Conservation (phyloP, 306 rosid species). For the Cucumis sativus region Cucumber_9930_V3 NC_026655.2:23871001-23871500, state of each 20-base stretch:
- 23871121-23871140: not conserved
- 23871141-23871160: not conserved
- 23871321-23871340: not conserved
- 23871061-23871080: not conserved
- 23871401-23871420: not conserved
- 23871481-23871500: conserved; percentile 58
- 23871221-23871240: not conserved
- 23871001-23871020: not conserved
- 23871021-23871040: no score
- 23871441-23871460: not conserved
- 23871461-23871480: conserved; percentile 30
- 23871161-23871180: not conserved
- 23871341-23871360: not conserved
- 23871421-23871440: not conserved
- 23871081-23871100: not conserved
- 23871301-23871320: not conserved
- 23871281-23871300: not conserved
- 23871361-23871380: not conserved
- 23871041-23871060: not conserved
- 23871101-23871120: not conserved
- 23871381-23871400: not conserved
- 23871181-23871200: not conserved
- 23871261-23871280: not conserved
- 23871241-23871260: not conserved
- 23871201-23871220: not conserved